Evolutionary conservation across 73 alveolate species (phyloP), one percentile per base, ranked within the genome.

Genomic region (Paramecium tetraurelia): DNA sequence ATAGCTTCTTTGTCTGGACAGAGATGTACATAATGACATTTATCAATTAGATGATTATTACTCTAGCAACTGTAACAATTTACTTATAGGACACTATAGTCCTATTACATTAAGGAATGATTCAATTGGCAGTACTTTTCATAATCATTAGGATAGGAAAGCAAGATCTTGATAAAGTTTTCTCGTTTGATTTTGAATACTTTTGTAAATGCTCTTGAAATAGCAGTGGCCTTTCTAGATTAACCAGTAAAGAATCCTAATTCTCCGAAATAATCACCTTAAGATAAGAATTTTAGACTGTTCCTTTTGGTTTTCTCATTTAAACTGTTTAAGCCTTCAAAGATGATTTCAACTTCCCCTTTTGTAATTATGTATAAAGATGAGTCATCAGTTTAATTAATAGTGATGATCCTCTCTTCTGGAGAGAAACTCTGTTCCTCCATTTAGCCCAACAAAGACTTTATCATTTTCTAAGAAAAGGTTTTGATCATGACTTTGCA

Each of bases 201-300:
- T 12, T 95, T 96, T 50, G 96, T 95, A 85, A 93, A 97, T 59
- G 94, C 99, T 71, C 95, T 53, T 8, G 98, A 68, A 50, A 94
- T 93, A 3, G 97, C 98, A 5, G 97, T 94, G 0, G 97, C 93
- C 77, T 93, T 92, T 63, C 98, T 93, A 5, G 96, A 96, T 70
- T 90, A 76, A 21, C 95, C 98, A 31, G 98, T 92, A 87, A 96
- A 95, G 69, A 96, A 96, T 21, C 96, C 97, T 18, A 94, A 94
- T 44, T 96, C 98, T 7, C 99, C 99, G 85, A 95, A 96, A 72
- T 92, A 95, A 9, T 94, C 89, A 16, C 96, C 97, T 93, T 92
- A 43, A 58, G 85, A 58, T n/a, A 96, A 86, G 7, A 83, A 95
- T 48, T 92, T 86, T 22, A 96, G 80, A 71, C 89, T 92, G 7